These are phyloP conservation scores for Hygrophoropsis aurantiaca DNA, from an alignment of 768 basidiomycete genomes.

Conservation along the genomic window DNA sequence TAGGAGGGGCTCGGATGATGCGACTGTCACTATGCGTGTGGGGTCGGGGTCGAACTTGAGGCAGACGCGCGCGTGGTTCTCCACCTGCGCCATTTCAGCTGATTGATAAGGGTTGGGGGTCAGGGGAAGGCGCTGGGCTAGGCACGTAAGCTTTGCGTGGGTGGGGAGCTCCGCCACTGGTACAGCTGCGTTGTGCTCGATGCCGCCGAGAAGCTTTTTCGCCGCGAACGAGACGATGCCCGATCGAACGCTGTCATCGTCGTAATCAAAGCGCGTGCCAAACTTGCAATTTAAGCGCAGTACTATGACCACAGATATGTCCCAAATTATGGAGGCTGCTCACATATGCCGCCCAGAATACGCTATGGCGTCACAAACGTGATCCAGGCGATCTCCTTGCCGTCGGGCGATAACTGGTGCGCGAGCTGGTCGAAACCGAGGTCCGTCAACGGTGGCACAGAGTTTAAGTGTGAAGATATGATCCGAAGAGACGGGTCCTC, in stretches of 20 bases:
- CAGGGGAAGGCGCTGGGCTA: slow-evolving; percentile 24
- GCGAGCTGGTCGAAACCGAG: slow-evolving; percentile 25
- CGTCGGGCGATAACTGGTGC: neutral
- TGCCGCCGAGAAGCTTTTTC: slow-evolving; percentile 11
- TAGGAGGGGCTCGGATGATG: slow-evolving; percentile 27
- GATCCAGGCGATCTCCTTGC: slow-evolving; percentile 11
- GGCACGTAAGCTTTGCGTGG: slow-evolving; percentile 15
- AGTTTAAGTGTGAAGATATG: neutral
- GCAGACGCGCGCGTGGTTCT: slow-evolving; percentile 30
- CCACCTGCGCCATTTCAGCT: slow-evolving; percentile 26
- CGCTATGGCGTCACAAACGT: slow-evolving; percentile 14
- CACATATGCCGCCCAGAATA: slow-evolving; percentile 24
- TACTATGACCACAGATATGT: too few species aligned
- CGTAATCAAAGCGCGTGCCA: slow-evolving; percentile 11
- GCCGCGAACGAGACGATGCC: slow-evolving; percentile 14
- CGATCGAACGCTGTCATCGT: slow-evolving; percentile 2
- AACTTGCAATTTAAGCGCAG: slow-evolving; percentile 3
- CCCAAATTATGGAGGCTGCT: slow-evolving; percentile 3
- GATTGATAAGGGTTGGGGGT: slow-evolving; percentile 8
- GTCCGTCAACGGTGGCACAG: slow-evolving; percentile 1
- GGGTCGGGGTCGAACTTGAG: slow-evolving; percentile 15
- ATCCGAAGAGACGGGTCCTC: slow-evolving; percentile 10
- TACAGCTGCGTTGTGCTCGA: too few species aligned
- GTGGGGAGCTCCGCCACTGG: neutral
- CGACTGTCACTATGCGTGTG: slow-evolving; percentile 17